These are phyloP conservation scores for Ophiocordyceps unilateralis DNA, from an alignment of 2,329 filamentous ascomycete species.

Conservation along the genomic window DNA sequence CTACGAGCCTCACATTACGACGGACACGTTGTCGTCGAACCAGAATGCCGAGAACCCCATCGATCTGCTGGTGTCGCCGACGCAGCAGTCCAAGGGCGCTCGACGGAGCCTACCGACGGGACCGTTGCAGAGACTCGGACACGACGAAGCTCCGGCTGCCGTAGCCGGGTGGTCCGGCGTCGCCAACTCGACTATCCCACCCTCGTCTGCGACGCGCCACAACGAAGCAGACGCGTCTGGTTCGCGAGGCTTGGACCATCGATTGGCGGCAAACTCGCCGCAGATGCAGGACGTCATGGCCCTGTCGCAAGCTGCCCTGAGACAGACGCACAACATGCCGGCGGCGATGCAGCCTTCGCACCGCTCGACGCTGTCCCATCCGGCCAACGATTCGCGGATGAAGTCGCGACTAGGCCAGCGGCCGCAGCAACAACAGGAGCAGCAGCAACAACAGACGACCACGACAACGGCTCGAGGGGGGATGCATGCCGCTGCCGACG, in stretches of 20 bases:
- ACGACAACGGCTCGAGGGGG: neutral
- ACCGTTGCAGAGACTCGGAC: neutral
- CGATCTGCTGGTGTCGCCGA: neutral
- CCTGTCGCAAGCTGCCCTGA: constrained; percentile 6
- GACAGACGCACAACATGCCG: constrained; percentile 9
- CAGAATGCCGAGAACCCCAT: neutral
- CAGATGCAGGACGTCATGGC: constrained; percentile 1
- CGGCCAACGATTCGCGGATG: constrained; percentile 8
- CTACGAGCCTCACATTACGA: constrained; percentile 4
- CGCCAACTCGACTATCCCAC: neutral
- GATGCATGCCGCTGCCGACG: neutral
- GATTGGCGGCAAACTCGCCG: no score
- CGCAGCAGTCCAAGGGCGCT: neutral
- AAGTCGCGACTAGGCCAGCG: constrained; percentile 17
- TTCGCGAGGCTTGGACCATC: no score
- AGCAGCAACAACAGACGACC: no score
- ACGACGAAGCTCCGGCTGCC: neutral
- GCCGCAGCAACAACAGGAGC: no score
- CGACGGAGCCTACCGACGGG: neutral
- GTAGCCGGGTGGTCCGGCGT: neutral
- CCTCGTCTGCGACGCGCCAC: neutral
- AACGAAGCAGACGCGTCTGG: neutral
- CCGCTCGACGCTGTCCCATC: constrained; percentile 15
- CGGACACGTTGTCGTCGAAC: constrained; percentile 1
- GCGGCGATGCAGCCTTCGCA: constrained; percentile 11